Evolutionary conservation across 306 rosid species (phyloP).

Genomic region (Mimosa pudica): DNA sequence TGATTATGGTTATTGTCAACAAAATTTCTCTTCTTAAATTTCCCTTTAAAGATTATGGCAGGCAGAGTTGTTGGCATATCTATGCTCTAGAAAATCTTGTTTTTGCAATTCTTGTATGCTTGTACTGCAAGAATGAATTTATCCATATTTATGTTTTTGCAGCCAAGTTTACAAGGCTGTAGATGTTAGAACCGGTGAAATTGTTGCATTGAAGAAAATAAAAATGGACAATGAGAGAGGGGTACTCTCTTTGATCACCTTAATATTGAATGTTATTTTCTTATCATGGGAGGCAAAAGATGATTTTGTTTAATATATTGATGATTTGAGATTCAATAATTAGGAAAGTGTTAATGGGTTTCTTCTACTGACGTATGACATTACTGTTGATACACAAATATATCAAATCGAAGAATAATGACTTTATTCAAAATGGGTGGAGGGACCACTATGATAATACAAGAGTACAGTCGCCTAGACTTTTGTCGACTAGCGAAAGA

Average conservation of each 20-base stretch:
- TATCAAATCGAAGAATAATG: too few relatives aligned
- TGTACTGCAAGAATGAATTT: constrained; percentile 13
- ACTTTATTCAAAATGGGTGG: too few relatives aligned
- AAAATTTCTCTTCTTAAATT: neutral
- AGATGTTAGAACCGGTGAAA: constrained; percentile 68
- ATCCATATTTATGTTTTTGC: constrained; percentile 35
- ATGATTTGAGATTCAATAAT: neutral
- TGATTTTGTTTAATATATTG: neutral
- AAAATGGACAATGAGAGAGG: constrained; percentile 80
- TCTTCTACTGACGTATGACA: neutral
- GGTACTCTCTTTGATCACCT: constrained; percentile 42
- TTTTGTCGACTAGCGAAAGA: too few relatives aligned
- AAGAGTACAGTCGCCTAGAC: too few relatives aligned
- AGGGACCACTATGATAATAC: too few relatives aligned
- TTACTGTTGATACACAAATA: too few relatives aligned
- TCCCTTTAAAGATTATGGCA: neutral
- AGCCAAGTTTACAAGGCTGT: constrained; percentile 78
- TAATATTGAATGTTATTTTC: constrained; percentile 5
- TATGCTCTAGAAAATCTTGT: constrained; percentile 1
- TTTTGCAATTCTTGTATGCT: constrained; percentile 19
- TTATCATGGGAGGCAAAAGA: neutral
- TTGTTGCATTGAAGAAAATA: constrained; percentile 76
- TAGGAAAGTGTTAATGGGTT: neutral
- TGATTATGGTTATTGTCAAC: neutral
- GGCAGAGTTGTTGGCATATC: constrained; percentile 8